A percentile compares a stretch with the other conserved stretches of the same genome.
phyloP scores from a whole-genome alignment of 2,329 filamentous ascomycete genomes.

The Trichoderma aggressivum region DNA sequence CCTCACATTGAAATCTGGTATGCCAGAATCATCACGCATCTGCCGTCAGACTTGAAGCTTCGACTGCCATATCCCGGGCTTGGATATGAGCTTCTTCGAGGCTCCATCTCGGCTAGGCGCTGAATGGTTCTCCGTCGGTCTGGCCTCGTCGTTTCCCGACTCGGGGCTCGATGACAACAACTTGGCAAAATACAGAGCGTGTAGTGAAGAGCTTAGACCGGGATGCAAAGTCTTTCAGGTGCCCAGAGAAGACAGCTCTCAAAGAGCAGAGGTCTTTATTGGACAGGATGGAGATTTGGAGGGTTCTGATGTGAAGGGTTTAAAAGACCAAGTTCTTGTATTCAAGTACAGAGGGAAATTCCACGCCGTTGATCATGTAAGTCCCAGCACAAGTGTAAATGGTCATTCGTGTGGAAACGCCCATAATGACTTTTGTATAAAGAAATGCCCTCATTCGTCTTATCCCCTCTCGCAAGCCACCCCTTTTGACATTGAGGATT shows the following conservation, averaged over 20 bases:
- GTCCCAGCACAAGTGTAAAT: conserved; percentile 23
- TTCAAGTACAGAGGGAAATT: conserved; percentile 62
- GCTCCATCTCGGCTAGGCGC: conserved; percentile 19
- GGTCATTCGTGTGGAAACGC: neutral
- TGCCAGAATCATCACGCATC: too few species aligned
- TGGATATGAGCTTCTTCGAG: conserved; percentile 27
- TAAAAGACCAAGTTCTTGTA: conserved; percentile 61
- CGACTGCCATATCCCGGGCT: neutral
- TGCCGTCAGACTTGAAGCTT: neutral
- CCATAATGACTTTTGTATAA: neutral
- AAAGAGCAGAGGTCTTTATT: conserved; percentile 37
- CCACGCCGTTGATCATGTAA: conserved; percentile 67
- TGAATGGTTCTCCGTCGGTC: conserved; percentile 54
- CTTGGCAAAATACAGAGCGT: conserved; percentile 38
- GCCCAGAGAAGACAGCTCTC: conserved; percentile 38
- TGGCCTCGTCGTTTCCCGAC: conserved; percentile 53
- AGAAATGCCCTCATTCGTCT: conserved; percentile 66
- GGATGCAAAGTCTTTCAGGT: conserved; percentile 60
- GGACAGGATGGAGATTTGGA: conserved; percentile 32
- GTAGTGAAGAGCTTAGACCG: conserved; percentile 39
- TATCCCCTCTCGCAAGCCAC: conserved; percentile 62
- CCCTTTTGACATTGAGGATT: conserved; percentile 70
- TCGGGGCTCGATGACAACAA: conserved; percentile 40
- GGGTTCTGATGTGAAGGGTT: conserved; percentile 30
- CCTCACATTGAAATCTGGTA: neutral